phyloP scores from a whole-genome alignment of 1,139 yeast species.

The Eremothecium sinecaudum region DNA sequence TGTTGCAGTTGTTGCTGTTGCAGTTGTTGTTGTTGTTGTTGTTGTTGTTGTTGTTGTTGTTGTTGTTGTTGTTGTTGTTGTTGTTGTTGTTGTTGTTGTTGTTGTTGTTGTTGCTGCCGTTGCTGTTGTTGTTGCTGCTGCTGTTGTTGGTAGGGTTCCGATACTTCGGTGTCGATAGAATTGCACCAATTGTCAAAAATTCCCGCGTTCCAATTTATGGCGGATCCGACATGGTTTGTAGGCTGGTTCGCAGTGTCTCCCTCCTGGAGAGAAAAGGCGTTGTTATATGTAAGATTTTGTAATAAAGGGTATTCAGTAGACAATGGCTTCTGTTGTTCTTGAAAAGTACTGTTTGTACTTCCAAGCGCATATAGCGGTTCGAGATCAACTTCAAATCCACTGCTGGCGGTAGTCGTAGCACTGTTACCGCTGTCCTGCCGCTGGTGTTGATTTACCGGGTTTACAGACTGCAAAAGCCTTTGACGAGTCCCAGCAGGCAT shows the following conservation, averaged over 20 bases:
- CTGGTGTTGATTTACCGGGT: not conserved
- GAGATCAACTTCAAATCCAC: not conserved
- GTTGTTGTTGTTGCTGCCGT: not conserved
- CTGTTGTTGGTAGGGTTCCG: constrained; percentile 1
- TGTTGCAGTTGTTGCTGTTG: not conserved
- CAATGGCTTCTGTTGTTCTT: not conserved
- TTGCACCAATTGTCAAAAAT: constrained; percentile 4
- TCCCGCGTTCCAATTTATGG: constrained; percentile 3
- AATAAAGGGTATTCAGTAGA: constrained; percentile 1
- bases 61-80: not conserved
- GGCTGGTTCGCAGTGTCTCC: not conserved
- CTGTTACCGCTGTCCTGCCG: not conserved
- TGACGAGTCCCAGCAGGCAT: no score
- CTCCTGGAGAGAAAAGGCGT: not conserved
- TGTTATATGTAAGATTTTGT: not conserved
- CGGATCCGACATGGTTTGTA: not conserved
- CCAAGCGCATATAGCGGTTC: not conserved
- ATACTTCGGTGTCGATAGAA: constrained; percentile 1
- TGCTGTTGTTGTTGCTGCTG: constrained; percentile 1
- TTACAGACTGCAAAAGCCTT: not conserved
- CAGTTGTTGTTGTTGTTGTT: not conserved
- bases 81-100: not conserved
- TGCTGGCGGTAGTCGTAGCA: no score
- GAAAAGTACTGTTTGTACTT: not conserved
- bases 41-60: not conserved